These are phyloP conservation scores for Theobroma cacao DNA, from an alignment of 345 rosid genomes.

Conservation along the genomic window DNA sequence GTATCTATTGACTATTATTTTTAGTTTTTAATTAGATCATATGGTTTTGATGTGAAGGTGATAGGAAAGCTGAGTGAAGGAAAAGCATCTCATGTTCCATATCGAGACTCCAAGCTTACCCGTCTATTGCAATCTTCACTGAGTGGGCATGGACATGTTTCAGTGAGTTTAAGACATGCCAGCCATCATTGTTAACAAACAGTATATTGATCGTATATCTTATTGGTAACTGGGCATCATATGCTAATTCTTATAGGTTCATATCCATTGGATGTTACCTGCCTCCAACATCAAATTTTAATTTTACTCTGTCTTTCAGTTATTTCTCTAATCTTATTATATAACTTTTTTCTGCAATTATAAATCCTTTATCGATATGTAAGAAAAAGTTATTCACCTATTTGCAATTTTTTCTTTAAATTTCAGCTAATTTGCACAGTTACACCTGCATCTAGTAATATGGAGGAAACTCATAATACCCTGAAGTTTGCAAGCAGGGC, in stretches of 20 bases:
- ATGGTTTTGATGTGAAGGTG: constrained; percentile 57
- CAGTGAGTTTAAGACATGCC: constrained; percentile 54
- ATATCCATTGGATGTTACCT: background rate
- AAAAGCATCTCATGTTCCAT: constrained; percentile 98
- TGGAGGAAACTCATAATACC: constrained; percentile 99
- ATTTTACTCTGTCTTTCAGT: background rate
- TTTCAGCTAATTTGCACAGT: constrained; percentile 95
- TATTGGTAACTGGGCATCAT: background rate
- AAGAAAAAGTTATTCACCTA: background rate
- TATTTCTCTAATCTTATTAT: background rate
- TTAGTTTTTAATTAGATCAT: constrained; percentile 12
- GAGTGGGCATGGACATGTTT: constrained; percentile 98
- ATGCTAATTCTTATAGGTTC: background rate
- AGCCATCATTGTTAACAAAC: background rate
- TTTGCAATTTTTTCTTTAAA: constrained; percentile 10
- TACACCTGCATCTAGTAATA: constrained; percentile 96
- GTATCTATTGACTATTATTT: constrained; percentile 2
- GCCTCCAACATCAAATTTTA: background rate
- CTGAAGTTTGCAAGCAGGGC: constrained; percentile 98
- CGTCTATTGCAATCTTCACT: constrained; percentile 98
- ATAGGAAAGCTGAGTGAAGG: constrained; percentile 99
- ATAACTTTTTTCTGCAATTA: background rate
- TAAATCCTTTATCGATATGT: background rate
- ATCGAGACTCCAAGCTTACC: constrained; percentile 97
- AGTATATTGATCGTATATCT: background rate